Conservation (phyloP, 75 land plant genomes). For the Gnetum montanum region DNA sequence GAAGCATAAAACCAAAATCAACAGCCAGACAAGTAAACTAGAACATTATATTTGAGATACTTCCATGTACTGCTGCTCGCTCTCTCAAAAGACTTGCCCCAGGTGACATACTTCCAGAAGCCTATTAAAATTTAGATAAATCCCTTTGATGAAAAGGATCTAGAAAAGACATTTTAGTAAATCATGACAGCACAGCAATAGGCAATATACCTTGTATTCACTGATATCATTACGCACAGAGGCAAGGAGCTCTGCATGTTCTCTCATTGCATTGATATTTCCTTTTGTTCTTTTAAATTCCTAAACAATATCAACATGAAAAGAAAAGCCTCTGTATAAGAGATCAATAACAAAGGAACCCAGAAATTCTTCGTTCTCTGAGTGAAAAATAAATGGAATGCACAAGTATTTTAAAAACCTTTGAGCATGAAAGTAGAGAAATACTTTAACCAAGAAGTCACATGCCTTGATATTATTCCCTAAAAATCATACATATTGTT, state of each 20-base stretch:
- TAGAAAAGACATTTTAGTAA: not conserved
- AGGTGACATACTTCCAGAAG: conserved; percentile 86
- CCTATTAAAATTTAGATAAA: conserved; percentile 33
- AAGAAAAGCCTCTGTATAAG: too few relatives aligned
- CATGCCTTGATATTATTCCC: too few relatives aligned
- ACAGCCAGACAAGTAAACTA: not conserved
- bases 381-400: too few relatives aligned
- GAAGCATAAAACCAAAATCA: too few relatives aligned
- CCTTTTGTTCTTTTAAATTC: conserved; percentile 88
- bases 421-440: too few relatives aligned
- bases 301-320: too few relatives aligned
- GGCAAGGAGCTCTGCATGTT: conserved; percentile 96
- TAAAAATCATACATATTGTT: too few relatives aligned
- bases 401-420: too few relatives aligned
- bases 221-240: conserved; percentile 96
- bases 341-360: too few relatives aligned
- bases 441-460: too few relatives aligned
- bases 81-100: conserved; percentile 74
- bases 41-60: conserved; percentile 69
- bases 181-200: not conserved
- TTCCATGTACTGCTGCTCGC: conserved; percentile 92
- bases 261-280: conserved; percentile 90
- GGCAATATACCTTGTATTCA: conserved; percentile 77
- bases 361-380: too few relatives aligned
- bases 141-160: not conserved